These are phyloP conservation scores for Polyporus tsugae DNA, from an alignment of 1,284 basidiomycete species.

Conservation along the genomic window DNA sequence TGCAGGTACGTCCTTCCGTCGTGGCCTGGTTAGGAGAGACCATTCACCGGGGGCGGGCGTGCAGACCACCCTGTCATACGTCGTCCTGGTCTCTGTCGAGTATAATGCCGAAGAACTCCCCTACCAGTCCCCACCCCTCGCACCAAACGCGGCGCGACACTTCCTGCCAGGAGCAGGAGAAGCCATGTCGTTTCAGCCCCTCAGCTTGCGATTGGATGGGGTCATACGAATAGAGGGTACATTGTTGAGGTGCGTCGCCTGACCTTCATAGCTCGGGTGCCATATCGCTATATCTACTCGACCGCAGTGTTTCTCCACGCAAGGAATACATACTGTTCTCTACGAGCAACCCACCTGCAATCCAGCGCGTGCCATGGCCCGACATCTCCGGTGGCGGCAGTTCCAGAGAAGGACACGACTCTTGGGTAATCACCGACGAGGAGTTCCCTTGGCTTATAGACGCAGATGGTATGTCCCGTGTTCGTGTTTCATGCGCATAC, in stretches of 20 bases:
- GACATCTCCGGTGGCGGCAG: constrained; percentile 40
- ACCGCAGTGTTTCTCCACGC: constrained; percentile 73
- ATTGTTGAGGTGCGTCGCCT: constrained; percentile 63
- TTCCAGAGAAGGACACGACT: constrained; percentile 59
- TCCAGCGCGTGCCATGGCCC: constrained; percentile 86
- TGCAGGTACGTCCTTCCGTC: constrained; percentile 64
- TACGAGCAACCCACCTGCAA: constrained; percentile 71
- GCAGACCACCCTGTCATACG: constrained; percentile 80
- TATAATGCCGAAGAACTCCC: constrained; percentile 63
- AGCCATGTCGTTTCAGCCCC: constrained; percentile 68
- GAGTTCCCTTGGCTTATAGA: constrained; percentile 80
- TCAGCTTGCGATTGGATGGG: constrained; percentile 80
- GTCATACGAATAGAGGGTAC: constrained; percentile 83
- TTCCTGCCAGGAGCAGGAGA: constrained; percentile 86
- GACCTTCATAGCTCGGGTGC: constrained; percentile 1
- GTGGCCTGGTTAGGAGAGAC: background rate
- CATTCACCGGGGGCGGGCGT: background rate
- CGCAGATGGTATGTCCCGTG: constrained; percentile 58
- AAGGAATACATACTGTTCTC: constrained; percentile 75
- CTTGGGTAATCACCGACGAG: constrained; percentile 75
- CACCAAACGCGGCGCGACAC: constrained; percentile 63
- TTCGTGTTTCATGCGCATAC: background rate
- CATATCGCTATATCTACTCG: constrained; percentile 15
- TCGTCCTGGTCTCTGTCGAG: constrained; percentile 78
- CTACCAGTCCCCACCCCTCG: constrained; percentile 64